These are phyloP conservation scores for Ceratocystiopsis minuta DNA, from an alignment of 2,329 filamentous ascomycete genomes.

Conservation along the genomic window DNA sequence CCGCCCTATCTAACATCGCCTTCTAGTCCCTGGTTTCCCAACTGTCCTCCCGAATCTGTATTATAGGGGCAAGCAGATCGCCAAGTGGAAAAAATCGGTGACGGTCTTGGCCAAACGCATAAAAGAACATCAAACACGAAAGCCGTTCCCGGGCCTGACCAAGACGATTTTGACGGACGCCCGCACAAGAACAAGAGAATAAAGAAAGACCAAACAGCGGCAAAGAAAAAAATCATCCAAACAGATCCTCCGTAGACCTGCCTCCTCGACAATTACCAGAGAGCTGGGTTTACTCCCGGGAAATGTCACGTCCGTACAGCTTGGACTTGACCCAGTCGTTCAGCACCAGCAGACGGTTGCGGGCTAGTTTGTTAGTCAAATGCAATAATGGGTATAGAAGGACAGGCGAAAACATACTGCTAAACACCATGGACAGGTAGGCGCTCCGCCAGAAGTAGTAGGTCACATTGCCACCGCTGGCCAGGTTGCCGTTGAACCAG, in stretches of 20 bases:
- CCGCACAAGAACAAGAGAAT: not conserved
- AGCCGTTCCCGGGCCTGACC: too few relatives aligned
- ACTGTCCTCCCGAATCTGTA: too few relatives aligned
- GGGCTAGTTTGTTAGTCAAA: constrained; percentile 33
- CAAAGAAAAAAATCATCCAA: not conserved
- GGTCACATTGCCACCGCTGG: constrained; percentile 79
- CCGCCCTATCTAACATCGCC: too few relatives aligned
- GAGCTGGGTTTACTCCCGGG: constrained; percentile 46
- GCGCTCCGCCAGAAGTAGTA: constrained; percentile 98
- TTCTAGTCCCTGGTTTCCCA: too few relatives aligned
- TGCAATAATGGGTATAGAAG: not conserved
- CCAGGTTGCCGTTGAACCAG: constrained; percentile 94
- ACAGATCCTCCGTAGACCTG: too few relatives aligned
- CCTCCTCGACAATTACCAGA: too few relatives aligned
- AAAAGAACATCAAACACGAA: too few relatives aligned
- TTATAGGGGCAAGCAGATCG: too few relatives aligned
- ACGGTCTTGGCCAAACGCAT: too few relatives aligned
- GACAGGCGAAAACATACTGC: constrained; percentile 50
- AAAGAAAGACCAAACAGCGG: not conserved
- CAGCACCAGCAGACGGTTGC: constrained; percentile 82
- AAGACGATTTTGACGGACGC: too few relatives aligned
- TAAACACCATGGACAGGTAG: constrained; percentile 99
- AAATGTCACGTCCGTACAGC: constrained; percentile 88
- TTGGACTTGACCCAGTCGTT: constrained; percentile 97
- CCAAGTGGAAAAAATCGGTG: too few relatives aligned